phyloP scores from a whole-genome alignment of 257 asterid genomes.

The Nemophila menziesii region DNA sequence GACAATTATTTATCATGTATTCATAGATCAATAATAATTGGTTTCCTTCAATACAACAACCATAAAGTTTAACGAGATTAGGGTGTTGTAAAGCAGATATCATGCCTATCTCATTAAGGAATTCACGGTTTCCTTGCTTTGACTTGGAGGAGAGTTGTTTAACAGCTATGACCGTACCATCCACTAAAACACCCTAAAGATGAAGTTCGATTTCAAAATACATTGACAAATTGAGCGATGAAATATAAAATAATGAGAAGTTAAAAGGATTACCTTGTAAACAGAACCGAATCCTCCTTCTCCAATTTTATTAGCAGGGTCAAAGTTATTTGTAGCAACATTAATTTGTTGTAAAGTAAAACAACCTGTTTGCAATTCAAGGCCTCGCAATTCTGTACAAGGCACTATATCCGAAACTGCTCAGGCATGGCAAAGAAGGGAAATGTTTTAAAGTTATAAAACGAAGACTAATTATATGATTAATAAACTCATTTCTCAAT shows the following conservation, averaged over 20 bases:
- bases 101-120: slow-evolving; percentile 13
- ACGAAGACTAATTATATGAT: background rate
- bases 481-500: background rate
- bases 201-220: background rate
- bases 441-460: background rate
- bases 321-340: slow-evolving; percentile 14
- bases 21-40: slow-evolving; percentile 14
- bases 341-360: slow-evolving; percentile 13
- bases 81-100: slow-evolving; percentile 12
- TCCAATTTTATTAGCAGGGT: slow-evolving; percentile 14
- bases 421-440: background rate
- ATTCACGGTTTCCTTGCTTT: slow-evolving; percentile 13
- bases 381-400: slow-evolving; percentile 7
- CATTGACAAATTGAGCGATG: background rate
- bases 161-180: slow-evolving; percentile 15
- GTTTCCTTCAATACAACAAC: slow-evolving; percentile 15
- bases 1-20: slow-evolving; percentile 13
- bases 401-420: background rate
- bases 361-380: slow-evolving; percentile 5
- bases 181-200: slow-evolving; percentile 10
- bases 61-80: slow-evolving; percentile 11
- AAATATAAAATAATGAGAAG: background rate
- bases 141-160: slow-evolving; percentile 17
- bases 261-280: slow-evolving; percentile 11
- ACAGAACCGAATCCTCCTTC: slow-evolving; percentile 21